Evolutionary conservation across 2,329 filamentous ascomycete genomes (phyloP).

Genomic region (Neurospora crassa): DNA sequence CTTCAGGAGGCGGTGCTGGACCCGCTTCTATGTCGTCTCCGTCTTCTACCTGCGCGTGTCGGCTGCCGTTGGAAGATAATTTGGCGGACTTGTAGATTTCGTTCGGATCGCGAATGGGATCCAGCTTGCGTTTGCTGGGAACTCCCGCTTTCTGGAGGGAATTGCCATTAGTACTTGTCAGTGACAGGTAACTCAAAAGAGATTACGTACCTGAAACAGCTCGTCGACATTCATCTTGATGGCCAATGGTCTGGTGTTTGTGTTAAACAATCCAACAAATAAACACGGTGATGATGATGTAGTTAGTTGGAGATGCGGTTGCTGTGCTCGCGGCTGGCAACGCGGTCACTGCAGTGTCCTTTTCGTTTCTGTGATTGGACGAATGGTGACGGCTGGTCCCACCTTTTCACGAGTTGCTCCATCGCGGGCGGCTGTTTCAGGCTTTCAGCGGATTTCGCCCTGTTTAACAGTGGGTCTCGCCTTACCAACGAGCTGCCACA

Average conservation of each 20-base stretch:
- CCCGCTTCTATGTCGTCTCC: constrained; percentile 37
- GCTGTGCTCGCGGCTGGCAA: background rate
- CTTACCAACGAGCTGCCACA: background rate
- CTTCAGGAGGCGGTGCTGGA: constrained; percentile 39
- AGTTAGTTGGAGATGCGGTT: background rate
- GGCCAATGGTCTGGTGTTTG: background rate
- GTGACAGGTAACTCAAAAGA: background rate
- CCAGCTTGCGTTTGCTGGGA: constrained; percentile 53
- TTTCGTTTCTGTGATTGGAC: too few relatives aligned
- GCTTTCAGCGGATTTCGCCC: background rate
- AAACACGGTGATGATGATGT: background rate
- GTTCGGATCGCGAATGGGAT: constrained; percentile 52
- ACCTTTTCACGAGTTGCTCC: background rate
- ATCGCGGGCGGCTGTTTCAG: background rate
- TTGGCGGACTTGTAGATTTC: constrained; percentile 57
- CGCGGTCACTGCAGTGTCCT: background rate
- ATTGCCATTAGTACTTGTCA: background rate
- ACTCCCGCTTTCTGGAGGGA: constrained; percentile 31
- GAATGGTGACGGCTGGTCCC: background rate
- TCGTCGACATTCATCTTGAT: constrained; percentile 50
- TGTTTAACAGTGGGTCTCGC: background rate
- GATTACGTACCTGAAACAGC: constrained; percentile 41
- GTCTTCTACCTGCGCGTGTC: constrained; percentile 36
- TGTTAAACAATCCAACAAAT: background rate
- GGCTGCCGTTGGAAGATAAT: constrained; percentile 33